Conservation (phyloP, 1,284 basidiomycete species). For the Coriolopsis trogii region DNA sequence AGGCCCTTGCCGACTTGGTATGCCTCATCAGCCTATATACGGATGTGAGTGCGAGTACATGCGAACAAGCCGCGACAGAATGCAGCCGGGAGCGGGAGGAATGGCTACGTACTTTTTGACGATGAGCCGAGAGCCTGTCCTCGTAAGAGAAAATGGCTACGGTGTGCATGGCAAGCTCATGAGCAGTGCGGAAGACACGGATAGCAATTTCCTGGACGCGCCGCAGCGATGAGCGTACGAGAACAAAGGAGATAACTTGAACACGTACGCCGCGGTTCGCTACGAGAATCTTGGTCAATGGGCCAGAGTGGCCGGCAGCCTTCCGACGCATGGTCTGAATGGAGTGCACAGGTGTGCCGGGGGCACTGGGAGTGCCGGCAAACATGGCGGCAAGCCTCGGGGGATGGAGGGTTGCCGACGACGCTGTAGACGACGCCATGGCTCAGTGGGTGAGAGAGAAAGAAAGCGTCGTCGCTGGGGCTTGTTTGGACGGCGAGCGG, state of each 20-base stretch:
- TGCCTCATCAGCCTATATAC: constrained; percentile 94
- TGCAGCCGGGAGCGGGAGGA: not conserved
- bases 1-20: constrained; percentile 97
- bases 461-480: not conserved
- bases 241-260: not conserved
- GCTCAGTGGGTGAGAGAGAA: not conserved
- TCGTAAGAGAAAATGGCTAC: constrained; percentile 98
- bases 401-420: constrained; percentile 61
- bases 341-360: constrained; percentile 82
- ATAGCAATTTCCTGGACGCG: constrained; percentile 92
- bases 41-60: constrained; percentile 9
- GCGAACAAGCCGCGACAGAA: not conserved
- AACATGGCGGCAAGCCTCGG: constrained; percentile 74
- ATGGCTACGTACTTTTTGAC: constrained; percentile 83
- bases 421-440: constrained; percentile 22
- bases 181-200: constrained; percentile 97
- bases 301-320: constrained; percentile 88
- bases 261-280: constrained; percentile 90
- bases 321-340: constrained; percentile 92
- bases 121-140: constrained; percentile 95
- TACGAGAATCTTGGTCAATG: constrained; percentile 91
- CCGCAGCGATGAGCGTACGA: constrained; percentile 2
- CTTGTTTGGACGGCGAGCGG: constrained; percentile 4
- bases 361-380: constrained; percentile 69
- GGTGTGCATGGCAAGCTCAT: constrained; percentile 99